Conservation (phyloP, 108 stramenopile species). For the Epithemia pelagica region DNA sequence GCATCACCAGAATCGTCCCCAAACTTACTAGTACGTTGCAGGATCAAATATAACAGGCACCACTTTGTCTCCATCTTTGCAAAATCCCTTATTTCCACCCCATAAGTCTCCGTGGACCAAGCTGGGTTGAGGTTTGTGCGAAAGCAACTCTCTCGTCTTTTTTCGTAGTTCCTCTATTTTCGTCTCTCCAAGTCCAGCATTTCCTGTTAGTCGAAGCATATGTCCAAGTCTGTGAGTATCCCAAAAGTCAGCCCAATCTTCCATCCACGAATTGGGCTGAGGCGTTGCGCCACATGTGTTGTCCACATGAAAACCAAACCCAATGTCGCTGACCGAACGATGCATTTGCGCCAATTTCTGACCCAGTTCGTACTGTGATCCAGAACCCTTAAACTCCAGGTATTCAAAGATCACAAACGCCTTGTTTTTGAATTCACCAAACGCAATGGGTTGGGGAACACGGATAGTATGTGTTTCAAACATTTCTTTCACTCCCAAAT, state of each 20-base stretch:
- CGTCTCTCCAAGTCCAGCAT: conserved; percentile 24
- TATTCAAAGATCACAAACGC: conserved; percentile 70
- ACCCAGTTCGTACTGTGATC: conserved; percentile 55
- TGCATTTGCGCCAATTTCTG: conserved; percentile 50
- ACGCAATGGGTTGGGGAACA: conserved; percentile 64
- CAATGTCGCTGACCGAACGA: conserved; percentile 12
- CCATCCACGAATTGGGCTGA: conserved; percentile 71
- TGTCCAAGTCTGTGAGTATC: conserved; percentile 58
- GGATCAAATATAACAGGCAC: conserved; percentile 77
- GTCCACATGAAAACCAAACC: conserved; percentile 70
- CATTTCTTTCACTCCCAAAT: conserved; percentile 68
- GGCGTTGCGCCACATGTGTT: conserved; percentile 76
- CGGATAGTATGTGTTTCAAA: conserved; percentile 52
- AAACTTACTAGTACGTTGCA: conserved; percentile 54
- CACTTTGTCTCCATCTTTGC: conserved; percentile 31
- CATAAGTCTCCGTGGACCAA: conserved; percentile 78
- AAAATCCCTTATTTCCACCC: conserved; percentile 74
- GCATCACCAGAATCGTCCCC: no score
- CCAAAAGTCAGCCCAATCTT: conserved; percentile 80
- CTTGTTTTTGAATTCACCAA: conserved; percentile 30
- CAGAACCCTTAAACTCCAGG: conserved; percentile 50
- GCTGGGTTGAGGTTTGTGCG: conserved; percentile 50
- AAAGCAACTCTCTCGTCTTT: conserved; percentile 51
- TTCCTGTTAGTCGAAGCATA: conserved; percentile 55
- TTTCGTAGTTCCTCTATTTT: conserved; percentile 21